Evolutionary conservation across 2,329 filamentous ascomycete species (phyloP).

Genomic region (Pseudogymnoascus destructans): DNA sequence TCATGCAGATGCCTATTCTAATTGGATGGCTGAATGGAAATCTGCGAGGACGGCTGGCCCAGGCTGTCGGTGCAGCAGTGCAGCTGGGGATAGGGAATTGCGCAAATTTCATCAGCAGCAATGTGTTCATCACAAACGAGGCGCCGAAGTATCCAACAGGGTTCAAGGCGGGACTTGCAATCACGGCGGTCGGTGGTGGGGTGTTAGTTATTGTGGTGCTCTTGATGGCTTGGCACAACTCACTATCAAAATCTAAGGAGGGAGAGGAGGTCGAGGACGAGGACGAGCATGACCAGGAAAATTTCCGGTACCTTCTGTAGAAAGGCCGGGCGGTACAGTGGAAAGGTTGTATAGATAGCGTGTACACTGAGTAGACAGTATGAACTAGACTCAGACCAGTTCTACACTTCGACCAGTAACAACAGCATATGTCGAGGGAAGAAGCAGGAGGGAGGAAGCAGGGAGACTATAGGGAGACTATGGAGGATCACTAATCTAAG

Average conservation of each 20-base stretch:
- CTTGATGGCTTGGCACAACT: slow-evolving; percentile 12
- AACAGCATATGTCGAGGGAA: neutral
- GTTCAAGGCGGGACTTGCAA: slow-evolving; percentile 27
- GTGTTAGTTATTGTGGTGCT: slow-evolving; percentile 11
- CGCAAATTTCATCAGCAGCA: slow-evolving; percentile 31
- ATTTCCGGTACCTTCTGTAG: neutral
- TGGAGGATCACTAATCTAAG: too few species aligned
- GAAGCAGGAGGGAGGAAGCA: neutral
- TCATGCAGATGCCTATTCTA: slow-evolving; percentile 25
- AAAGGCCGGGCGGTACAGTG: neutral
- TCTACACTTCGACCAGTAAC: neutral
- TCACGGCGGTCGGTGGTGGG: slow-evolving; percentile 15
- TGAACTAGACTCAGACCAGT: neutral
- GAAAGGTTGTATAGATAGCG: neutral
- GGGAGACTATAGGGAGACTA: too few species aligned
- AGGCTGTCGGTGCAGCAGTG: slow-evolving; percentile 31
- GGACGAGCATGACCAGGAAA: neutral
- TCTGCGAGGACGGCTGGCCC: slow-evolving; percentile 29
- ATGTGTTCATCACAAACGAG: slow-evolving; percentile 30
- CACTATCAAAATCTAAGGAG: slow-evolving; percentile 11
- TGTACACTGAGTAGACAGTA: neutral
- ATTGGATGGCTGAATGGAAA: slow-evolving; percentile 31
- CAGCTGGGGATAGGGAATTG: slow-evolving; percentile 33
- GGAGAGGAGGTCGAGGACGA: neutral
- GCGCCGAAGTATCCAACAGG: slow-evolving; percentile 29